Evolutionary conservation across 441 rosid species (phyloP), one percentile per base, ranked within the genome.

Genomic region (Dalechampia spathulata): DNA sequence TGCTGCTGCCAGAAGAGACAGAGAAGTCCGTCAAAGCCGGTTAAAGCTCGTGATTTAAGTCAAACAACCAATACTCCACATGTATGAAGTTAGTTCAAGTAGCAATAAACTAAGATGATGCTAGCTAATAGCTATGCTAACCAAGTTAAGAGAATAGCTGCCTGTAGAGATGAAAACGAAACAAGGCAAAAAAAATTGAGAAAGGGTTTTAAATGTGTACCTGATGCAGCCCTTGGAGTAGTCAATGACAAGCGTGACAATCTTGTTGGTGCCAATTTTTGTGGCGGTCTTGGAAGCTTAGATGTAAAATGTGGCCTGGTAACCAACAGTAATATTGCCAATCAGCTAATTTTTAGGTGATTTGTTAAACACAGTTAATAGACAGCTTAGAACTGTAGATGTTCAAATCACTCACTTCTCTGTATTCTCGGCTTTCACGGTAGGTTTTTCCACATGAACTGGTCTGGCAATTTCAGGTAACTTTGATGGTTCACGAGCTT

Each of bases 251-350:
- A 62, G 23, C 78, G 87, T 38, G 87, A 65, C 43, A 73, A 58
- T 76, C 75, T 81, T 59, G 81, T 65, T 51, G 61, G 86, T 57
- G 55, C 60, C 47, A 53, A 55, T 62, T 66, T 85, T 64, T 58
- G 73, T 2, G 78, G 68, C 42, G 81, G 84, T 78, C 77, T 85
- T 0, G 79, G 85, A 67, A 85, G 79, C 78, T 75, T 85, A 11
- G 87, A 77, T 21, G 82, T 62, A 44, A 71, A 47, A 39, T 32
- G 68, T 39, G 48, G 40, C 72, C 92, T 83, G 77, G 58, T 41
- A 60, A 60, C 22, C n/a, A n/a, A n/a, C n/a, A 48, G 46, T 56
- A 58, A 6, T 44, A 36, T 27, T 17, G 51, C 8, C 26, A 12
- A 14, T 38, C 36, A 22, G 58, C 38, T 53, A 23, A 36, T 26